Percentiles rank a stretch among this genome's conserved stretches.
Conservation (phyloP, 106 monocot genomes). For the Phalaenopsis aphrodite region DNA sequence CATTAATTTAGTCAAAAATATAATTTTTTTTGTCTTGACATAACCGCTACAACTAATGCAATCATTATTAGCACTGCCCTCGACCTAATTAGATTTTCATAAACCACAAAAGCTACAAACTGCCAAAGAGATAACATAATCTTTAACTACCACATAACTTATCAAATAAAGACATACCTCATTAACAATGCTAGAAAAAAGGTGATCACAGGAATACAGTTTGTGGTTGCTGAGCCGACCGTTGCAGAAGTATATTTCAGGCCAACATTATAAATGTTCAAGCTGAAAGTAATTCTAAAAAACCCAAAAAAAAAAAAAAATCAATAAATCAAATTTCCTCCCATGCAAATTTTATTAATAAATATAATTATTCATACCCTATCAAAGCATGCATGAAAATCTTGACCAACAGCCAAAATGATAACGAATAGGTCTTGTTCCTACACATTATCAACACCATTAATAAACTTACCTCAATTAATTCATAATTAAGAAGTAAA, state of each 20-base stretch:
- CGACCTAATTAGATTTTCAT: too few relatives aligned
- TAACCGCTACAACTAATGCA: too few relatives aligned
- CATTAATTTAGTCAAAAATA: too few relatives aligned
- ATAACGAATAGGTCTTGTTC: background rate
- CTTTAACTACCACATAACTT: too few relatives aligned
- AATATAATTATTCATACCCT: constrained; percentile 26
- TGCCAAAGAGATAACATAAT: too few relatives aligned
- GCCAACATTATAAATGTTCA: constrained; percentile 25
- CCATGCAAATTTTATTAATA: too few relatives aligned
- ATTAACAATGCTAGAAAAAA: constrained; percentile 39
- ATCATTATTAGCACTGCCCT: too few relatives aligned
- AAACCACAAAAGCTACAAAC: too few relatives aligned
- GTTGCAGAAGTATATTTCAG: constrained; percentile 38
- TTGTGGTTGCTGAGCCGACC: constrained; percentile 32
- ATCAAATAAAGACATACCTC: constrained; percentile 13
- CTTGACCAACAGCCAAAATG: constrained; percentile 30
- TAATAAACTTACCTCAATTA: background rate
- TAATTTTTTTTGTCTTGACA: too few relatives aligned
- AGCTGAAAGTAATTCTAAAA: constrained; percentile 32
- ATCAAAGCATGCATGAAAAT: constrained; percentile 39
- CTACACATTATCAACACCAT: background rate
- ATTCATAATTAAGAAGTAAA: background rate
- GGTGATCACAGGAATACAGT: constrained; percentile 31
- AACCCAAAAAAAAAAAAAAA: background rate
- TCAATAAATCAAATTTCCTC: background rate